Conservation (phyloP, 495 filamentous ascomycete genomes). For the Neurospora sp. region DNA sequence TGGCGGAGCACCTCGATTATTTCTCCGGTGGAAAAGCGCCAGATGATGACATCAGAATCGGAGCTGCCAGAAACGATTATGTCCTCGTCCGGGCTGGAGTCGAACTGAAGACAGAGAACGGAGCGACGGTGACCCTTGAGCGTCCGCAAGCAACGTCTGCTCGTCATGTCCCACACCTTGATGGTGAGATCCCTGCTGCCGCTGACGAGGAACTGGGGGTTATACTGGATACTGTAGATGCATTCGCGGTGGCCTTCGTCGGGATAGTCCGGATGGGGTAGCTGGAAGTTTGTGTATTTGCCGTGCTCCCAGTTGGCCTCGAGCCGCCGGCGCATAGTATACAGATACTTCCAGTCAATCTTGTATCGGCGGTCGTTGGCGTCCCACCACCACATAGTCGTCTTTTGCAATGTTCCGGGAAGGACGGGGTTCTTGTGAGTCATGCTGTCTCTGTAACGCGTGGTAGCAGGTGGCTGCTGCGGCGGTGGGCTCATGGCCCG, state of each 20-base stretch:
- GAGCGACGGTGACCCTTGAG: slow-evolving; percentile 71
- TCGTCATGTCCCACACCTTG: slow-evolving; percentile 83
- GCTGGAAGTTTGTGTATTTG: slow-evolving; percentile 72
- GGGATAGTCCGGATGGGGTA: slow-evolving; percentile 71
- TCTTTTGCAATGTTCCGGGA: slow-evolving; percentile 18
- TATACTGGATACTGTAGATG: slow-evolving; percentile 90
- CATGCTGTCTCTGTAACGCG: neutral
- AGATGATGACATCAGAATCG: slow-evolving; percentile 80
- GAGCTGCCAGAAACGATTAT: slow-evolving; percentile 90
- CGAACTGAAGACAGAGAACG: slow-evolving; percentile 92
- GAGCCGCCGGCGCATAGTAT: slow-evolving; percentile 72
- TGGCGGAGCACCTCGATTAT: slow-evolving; percentile 58
- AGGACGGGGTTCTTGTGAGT: neutral
- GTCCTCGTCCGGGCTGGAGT: slow-evolving; percentile 82
- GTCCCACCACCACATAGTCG: slow-evolving; percentile 35
- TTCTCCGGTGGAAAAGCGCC: slow-evolving; percentile 85
- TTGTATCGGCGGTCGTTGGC: slow-evolving; percentile 35
- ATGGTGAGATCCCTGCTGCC: slow-evolving; percentile 83
- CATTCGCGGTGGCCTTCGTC: slow-evolving; percentile 85
- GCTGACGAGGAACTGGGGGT: slow-evolving; percentile 77
- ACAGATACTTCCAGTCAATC: slow-evolving; percentile 78
- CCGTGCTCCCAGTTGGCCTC: slow-evolving; percentile 89
- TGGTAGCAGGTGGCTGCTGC: neutral
- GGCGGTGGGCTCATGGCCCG: slow-evolving; percentile 5
- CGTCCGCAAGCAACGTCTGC: slow-evolving; percentile 64